phyloP scores from a whole-genome alignment of 148 eudicot species.

The Mesembryanthemum crystallinum region DNA sequence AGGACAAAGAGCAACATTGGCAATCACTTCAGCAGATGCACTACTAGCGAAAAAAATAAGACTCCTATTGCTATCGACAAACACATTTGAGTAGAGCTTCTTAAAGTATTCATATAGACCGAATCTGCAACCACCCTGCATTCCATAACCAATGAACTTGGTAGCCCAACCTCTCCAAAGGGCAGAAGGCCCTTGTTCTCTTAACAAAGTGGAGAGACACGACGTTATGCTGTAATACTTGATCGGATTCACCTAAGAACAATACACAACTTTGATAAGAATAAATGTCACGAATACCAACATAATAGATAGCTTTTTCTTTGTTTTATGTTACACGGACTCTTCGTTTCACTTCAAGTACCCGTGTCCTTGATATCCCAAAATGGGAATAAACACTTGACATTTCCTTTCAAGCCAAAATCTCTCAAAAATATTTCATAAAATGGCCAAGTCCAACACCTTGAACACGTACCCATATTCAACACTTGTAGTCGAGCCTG shows the following conservation, averaged over 20 bases:
- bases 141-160: constrained; percentile 58
- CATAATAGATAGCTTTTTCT: neutral
- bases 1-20: constrained; percentile 62
- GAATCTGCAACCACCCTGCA: constrained; percentile 71
- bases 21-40: constrained; percentile 69
- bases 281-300: neutral
- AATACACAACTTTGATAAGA: neutral
- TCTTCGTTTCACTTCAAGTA: too few relatives aligned
- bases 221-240: constrained; percentile 56
- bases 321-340: too few relatives aligned
- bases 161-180: constrained; percentile 68
- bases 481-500: too few relatives aligned
- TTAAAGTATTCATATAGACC: constrained; percentile 68
- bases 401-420: too few relatives aligned
- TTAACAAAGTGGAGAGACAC: constrained; percentile 41
- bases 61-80: constrained; percentile 46
- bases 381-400: too few relatives aligned
- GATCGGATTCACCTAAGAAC: constrained; percentile 47
- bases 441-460: too few relatives aligned
- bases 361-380: too few relatives aligned
- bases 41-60: constrained; percentile 54
- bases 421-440: too few relatives aligned
- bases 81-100: constrained; percentile 44
- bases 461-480: too few relatives aligned
- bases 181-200: constrained; percentile 62